These are phyloP conservation scores for Blastocystis hominis DNA, from an alignment of 352 stramenopile species.

Conservation along the genomic window DNA sequence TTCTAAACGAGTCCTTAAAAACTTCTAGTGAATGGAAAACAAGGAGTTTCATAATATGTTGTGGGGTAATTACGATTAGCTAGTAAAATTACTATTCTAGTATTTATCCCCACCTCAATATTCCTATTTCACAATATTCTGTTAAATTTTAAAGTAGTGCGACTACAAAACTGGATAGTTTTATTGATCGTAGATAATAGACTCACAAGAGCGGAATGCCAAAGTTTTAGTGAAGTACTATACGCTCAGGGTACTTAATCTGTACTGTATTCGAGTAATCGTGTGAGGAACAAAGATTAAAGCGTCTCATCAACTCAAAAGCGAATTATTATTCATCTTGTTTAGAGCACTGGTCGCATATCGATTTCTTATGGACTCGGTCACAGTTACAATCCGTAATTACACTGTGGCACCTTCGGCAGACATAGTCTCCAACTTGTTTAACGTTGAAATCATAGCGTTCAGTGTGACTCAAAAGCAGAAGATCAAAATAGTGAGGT, in stretches of 20 bases:
- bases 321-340: background rate
- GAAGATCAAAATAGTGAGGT: slow-evolving; percentile 1
- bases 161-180: no score
- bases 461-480: background rate
- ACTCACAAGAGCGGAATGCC: no score
- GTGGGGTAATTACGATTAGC: background rate
- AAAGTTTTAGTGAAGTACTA: no score
- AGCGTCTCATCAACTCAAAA: no score
- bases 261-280: no score
- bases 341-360: background rate
- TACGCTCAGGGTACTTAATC: no score
- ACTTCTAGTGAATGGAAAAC: background rate
- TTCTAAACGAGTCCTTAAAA: slow-evolving; percentile 43
- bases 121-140: no score
- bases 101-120: background rate
- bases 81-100: background rate
- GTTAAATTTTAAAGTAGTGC: no score
- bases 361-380: background rate
- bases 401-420: background rate
- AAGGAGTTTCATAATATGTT: background rate
- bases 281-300: no score
- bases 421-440: slow-evolving; percentile 12
- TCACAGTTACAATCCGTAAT: slow-evolving; percentile 21
- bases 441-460: slow-evolving; percentile 29
- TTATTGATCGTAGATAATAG: no score